phyloP scores from a whole-genome alignment of 345 rosid species.

The Eucalyptus sp. region DNA sequence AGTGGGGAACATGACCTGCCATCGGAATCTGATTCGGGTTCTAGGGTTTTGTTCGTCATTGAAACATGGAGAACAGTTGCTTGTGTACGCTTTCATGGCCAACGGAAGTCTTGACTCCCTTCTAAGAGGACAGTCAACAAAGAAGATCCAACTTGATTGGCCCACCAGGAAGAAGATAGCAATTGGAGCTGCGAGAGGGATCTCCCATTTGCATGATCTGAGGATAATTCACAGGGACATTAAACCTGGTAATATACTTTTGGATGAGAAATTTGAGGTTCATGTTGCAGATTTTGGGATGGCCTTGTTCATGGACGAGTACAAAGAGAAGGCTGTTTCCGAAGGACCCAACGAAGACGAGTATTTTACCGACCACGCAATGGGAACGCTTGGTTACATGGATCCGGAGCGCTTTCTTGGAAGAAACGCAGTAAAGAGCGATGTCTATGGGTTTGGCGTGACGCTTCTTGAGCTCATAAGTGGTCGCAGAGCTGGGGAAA shows the following conservation, averaged over 20 bases:
- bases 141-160: background rate
- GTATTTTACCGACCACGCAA: background rate
- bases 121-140: background rate
- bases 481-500: background rate
- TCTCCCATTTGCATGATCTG: background rate
- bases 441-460: background rate
- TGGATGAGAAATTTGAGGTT: background rate
- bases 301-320: background rate
- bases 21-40: background rate
- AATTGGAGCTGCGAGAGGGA: background rate
- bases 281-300: background rate
- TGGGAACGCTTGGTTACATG: background rate
- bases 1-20: background rate
- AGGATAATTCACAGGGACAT: background rate
- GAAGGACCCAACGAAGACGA: background rate
- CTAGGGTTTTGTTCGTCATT: background rate
- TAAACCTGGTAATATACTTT: background rate
- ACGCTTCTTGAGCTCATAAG: background rate
- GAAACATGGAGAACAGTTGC: rapidly evolving
- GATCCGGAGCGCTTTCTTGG: background rate
- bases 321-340: background rate
- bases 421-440: background rate
- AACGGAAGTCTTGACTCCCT: background rate
- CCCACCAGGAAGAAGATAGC: background rate
- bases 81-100: background rate